Evolutionary conservation across 2,329 filamentous ascomycete genomes (phyloP).

Genomic region (Apiospora kogelbergensis): DNA sequence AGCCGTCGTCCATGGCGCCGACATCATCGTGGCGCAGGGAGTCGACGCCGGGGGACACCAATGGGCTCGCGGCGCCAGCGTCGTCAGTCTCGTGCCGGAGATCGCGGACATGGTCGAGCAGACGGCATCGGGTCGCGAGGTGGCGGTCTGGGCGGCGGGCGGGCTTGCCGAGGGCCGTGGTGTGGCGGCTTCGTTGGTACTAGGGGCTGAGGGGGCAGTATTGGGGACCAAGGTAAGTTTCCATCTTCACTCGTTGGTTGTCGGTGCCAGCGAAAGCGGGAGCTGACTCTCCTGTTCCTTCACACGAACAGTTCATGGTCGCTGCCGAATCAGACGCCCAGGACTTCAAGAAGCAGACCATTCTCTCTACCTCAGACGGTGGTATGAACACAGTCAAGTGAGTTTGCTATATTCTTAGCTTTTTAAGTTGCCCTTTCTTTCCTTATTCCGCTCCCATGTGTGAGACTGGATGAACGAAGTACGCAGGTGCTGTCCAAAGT

Average conservation of each 20-base stretch:
- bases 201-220: conserved; percentile 54
- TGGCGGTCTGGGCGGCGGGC: conserved; percentile 46
- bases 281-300: background rate
- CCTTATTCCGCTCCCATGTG: background rate
- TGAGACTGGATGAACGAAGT: background rate
- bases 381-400: conserved; percentile 35
- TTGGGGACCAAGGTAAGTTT: conserved; percentile 63
- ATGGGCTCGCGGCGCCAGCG: conserved; percentile 41
- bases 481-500: too few species aligned
- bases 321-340: conserved; percentile 34
- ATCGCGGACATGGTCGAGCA: conserved; percentile 38
- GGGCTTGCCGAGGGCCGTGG: conserved; percentile 53
- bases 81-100: conserved; percentile 50
- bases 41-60: conserved; percentile 55
- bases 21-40: conserved; percentile 59
- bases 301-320: conserved; percentile 31
- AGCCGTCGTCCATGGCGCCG: conserved; percentile 46
- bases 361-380: conserved; percentile 34
- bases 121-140: conserved; percentile 23
- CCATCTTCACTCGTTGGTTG: conserved; percentile 40
- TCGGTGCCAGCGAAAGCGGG: background rate
- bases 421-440: background rate
- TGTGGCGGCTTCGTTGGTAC: conserved; percentile 45
- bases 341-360: conserved; percentile 29
- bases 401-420: conserved; percentile 14